phyloP scores from a whole-genome alignment of 2,329 filamentous ascomycete genomes.

The Claviceps sp. region DNA sequence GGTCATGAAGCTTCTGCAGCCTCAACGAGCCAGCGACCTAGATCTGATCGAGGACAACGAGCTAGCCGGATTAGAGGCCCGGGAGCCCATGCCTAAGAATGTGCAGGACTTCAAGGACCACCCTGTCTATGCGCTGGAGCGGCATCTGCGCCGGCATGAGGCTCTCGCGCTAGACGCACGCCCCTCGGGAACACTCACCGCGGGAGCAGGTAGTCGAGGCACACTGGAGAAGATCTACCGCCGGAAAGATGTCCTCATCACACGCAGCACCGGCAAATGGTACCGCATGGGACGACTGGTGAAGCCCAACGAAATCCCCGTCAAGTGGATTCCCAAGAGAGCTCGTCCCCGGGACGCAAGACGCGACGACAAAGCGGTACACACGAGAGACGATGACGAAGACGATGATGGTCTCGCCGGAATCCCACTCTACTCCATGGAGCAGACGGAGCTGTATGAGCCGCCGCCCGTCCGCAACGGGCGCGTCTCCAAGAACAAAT shows the following conservation, averaged over 20 bases:
- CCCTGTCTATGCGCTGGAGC: slow-evolving; percentile 68
- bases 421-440: slow-evolving; percentile 44
- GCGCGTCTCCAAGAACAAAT: slow-evolving; percentile 75
- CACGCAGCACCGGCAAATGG: slow-evolving; percentile 77
- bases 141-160: slow-evolving; percentile 73
- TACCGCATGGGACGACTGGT: slow-evolving; percentile 76
- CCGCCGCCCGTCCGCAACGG: slow-evolving; percentile 66
- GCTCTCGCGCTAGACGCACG: slow-evolving; percentile 59
- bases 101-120: slow-evolving; percentile 81
- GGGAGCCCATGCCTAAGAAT: slow-evolving; percentile 76
- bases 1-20: slow-evolving; percentile 35
- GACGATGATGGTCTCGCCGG: slow-evolving; percentile 23
- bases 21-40: slow-evolving; percentile 38
- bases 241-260: slow-evolving; percentile 63
- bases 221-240: slow-evolving; percentile 68
- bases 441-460: slow-evolving; percentile 60
- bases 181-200: slow-evolving; percentile 63
- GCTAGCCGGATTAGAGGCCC: slow-evolving; percentile 53
- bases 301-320: slow-evolving; percentile 62
- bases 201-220: slow-evolving; percentile 46
- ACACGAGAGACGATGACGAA: slow-evolving; percentile 9
- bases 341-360: slow-evolving; percentile 18
- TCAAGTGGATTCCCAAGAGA: slow-evolving; percentile 54
- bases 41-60: slow-evolving; percentile 78
- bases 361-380: slow-evolving; percentile 11